These are phyloP conservation scores for Terfezia claveryi DNA, from an alignment of 495 filamentous ascomycete species.

Conservation along the genomic window DNA sequence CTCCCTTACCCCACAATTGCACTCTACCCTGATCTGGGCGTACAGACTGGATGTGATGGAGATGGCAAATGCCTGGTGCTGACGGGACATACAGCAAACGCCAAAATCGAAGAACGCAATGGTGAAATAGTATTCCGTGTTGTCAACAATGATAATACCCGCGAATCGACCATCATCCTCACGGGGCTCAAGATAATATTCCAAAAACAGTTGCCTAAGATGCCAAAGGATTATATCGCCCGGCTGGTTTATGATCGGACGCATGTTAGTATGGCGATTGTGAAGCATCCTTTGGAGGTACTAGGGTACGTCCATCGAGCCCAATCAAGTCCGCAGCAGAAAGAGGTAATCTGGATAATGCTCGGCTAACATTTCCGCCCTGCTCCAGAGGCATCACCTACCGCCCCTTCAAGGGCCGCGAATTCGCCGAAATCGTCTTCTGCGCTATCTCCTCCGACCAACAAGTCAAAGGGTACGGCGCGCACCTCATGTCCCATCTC, in stretches of 20 bases:
- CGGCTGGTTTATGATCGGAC: slow-evolving; percentile 91
- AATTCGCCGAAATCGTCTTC: slow-evolving; percentile 96
- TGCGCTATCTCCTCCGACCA: slow-evolving; percentile 95
- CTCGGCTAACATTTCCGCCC: neutral
- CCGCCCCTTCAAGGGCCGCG: slow-evolving; percentile 74
- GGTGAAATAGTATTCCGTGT: slow-evolving; percentile 95
- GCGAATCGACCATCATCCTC: slow-evolving; percentile 79
- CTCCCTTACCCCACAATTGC: neutral
- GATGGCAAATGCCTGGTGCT: neutral
- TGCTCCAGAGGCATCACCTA: slow-evolving; percentile 58
- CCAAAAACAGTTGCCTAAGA: slow-evolving; percentile 94
- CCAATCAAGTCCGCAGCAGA: too few species aligned
- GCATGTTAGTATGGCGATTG: slow-evolving; percentile 87
- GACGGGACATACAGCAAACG: slow-evolving; percentile 20
- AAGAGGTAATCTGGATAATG: neutral
- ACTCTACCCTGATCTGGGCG: neutral
- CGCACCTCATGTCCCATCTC: slow-evolving; percentile 90
- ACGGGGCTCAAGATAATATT: slow-evolving; percentile 96
- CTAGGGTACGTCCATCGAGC: slow-evolving; percentile 29
- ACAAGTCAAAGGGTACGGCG: slow-evolving; percentile 95
- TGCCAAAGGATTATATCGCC: slow-evolving; percentile 98
- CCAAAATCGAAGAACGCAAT: slow-evolving; percentile 79
- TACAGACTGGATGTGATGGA: neutral
- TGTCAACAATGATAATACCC: slow-evolving; percentile 82
- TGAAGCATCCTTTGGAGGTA: slow-evolving; percentile 87